Evolutionary conservation across 306 rosid genomes (phyloP).

Genomic region (Dalbergia cultrata): DNA sequence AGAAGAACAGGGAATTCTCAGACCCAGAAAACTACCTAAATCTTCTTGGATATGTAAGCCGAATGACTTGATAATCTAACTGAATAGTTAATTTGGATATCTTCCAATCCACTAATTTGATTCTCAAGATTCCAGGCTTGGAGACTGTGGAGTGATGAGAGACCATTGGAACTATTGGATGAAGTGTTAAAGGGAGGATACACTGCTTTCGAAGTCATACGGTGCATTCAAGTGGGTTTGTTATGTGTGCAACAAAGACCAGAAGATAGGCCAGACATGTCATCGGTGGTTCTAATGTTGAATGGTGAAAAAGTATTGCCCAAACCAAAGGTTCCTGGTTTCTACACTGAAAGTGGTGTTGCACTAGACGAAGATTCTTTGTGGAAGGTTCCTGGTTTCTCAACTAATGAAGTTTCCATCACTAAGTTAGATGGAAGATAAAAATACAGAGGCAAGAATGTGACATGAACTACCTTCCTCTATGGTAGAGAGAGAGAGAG

Average conservation of each 20-base stretch:
- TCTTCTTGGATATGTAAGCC: neutral
- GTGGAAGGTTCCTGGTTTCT: too few relatives aligned
- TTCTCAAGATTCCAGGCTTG: neutral
- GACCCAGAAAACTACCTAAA: neutral
- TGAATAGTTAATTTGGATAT: neutral
- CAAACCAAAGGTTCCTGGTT: conserved; percentile 21
- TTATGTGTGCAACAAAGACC: conserved; percentile 26
- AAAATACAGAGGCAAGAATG: neutral
- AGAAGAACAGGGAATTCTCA: neutral
- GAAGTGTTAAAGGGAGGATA: neutral
- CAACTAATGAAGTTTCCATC: neutral
- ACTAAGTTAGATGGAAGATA: neutral
- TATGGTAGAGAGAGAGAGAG: too few relatives aligned
- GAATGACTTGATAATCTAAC: neutral
- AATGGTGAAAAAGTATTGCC: conserved; percentile 29
- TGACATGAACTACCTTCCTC: neutral
- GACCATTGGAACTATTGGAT: conserved; percentile 21
- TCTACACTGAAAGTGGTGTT: neutral
- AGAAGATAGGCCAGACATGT: conserved; percentile 19
- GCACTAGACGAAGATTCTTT: conserved; percentile 8
- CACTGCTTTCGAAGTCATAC: conserved; percentile 11
- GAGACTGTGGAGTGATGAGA: neutral
- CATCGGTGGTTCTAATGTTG: conserved; percentile 33
- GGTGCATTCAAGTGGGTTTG: conserved; percentile 38
- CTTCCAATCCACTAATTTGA: too few relatives aligned